Percentiles rank a stretch among this genome's conserved stretches.
Conservation (phyloP, 2,329 filamentous ascomycete species). For the Alternaria hordeiaustralica region DNA sequence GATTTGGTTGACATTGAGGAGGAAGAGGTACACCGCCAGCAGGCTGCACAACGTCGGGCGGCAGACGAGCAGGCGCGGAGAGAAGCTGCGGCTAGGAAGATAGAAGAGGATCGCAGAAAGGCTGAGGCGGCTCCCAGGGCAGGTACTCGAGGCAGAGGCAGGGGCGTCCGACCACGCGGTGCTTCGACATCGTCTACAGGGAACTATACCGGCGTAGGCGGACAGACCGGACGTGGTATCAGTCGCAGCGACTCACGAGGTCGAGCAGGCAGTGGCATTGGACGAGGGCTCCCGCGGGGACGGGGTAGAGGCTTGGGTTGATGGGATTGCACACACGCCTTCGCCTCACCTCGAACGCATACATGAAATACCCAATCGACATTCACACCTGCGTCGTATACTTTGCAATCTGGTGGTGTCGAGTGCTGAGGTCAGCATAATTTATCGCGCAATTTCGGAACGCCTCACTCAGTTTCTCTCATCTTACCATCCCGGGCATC, state of each 20-base stretch:
- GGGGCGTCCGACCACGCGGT: slow-evolving; percentile 45
- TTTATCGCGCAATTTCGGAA: neutral
- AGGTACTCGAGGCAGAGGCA: slow-evolving; percentile 45
- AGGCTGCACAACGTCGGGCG: slow-evolving; percentile 77
- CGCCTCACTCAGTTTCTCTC: neutral
- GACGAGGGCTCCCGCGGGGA: slow-evolving; percentile 47
- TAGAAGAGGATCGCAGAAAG: slow-evolving; percentile 61
- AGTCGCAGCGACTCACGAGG: slow-evolving; percentile 54
- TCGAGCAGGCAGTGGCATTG: slow-evolving; percentile 54
- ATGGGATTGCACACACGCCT: neutral
- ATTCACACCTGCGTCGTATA: neutral
- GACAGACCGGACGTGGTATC: slow-evolving; percentile 57
- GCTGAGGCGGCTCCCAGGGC: slow-evolving; percentile 63
- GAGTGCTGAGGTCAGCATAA: neutral
- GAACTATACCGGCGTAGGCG: slow-evolving; percentile 53
- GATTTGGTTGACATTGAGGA: slow-evolving; percentile 87
- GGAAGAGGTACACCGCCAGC: slow-evolving; percentile 74
- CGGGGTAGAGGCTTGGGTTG: slow-evolving; percentile 38
- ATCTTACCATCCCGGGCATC: neutral
- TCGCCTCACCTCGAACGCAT: neutral
- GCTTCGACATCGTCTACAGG: slow-evolving; percentile 40
- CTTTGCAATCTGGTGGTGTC: neutral
- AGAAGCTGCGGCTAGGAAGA: slow-evolving; percentile 67
- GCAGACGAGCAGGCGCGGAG: slow-evolving; percentile 79
- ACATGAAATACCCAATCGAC: neutral